phyloP scores from a whole-genome alignment of 345 rosid genomes.

The Linum tenue region DNA sequence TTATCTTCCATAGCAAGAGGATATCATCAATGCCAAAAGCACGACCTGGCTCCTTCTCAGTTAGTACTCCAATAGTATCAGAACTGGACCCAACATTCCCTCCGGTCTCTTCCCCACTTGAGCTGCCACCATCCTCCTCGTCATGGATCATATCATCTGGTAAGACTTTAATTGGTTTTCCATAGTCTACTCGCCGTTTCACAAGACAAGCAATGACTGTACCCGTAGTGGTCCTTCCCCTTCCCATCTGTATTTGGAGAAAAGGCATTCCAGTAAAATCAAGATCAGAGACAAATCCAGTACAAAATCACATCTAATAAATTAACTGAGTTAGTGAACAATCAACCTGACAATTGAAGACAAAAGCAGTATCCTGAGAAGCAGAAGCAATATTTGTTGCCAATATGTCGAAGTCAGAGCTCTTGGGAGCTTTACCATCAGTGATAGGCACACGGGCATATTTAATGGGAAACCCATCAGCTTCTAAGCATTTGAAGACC shows the following conservation, averaged over 20 bases:
- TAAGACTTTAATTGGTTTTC: conserved; percentile 72
- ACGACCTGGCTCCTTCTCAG: conserved; percentile 41
- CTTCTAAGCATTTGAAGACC: conserved; percentile 79
- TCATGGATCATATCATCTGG: conserved; percentile 46
- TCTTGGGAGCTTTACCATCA: conserved; percentile 97
- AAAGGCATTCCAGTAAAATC: conserved; percentile 6
- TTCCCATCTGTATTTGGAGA: conserved; percentile 70
- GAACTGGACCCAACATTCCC: conserved; percentile 34
- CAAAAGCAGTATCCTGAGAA: conserved; percentile 78
- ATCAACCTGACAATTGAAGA: conserved; percentile 94
- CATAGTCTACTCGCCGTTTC: conserved; percentile 74
- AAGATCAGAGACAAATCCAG: background rate
- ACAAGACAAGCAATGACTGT: conserved; percentile 97
- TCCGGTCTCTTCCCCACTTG: conserved; percentile 86
- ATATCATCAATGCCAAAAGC: conserved; percentile 90
- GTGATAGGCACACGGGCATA: conserved; percentile 96
- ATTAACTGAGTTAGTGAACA: conserved; percentile 9
- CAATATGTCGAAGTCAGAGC: conserved; percentile 82
- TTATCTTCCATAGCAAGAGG: conserved; percentile 76
- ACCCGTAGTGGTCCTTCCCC: conserved; percentile 99
- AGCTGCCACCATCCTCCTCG: conserved; percentile 62
- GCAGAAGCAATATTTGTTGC: conserved; percentile 77
- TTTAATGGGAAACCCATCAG: conserved; percentile 69
- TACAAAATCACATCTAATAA: background rate
- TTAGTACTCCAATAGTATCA: conserved; percentile 22